These are phyloP conservation scores for Globisporangium nodosum DNA, from an alignment of 352 stramenopile genomes.

Conservation along the genomic window DNA sequence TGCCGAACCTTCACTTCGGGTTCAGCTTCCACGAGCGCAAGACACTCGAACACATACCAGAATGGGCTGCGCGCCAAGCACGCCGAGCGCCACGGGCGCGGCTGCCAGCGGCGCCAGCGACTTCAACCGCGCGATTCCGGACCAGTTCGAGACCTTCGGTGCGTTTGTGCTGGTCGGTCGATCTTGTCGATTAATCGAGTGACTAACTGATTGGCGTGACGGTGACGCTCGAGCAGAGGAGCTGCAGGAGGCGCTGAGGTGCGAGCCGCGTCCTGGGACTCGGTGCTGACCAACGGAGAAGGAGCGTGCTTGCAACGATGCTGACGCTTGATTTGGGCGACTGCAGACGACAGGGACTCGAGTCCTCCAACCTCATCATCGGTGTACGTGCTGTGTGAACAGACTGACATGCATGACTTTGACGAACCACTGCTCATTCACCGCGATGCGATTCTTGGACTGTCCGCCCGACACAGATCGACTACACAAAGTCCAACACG, in stretches of 20 bases:
- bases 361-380: conserved; percentile 67
- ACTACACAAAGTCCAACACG: conserved; percentile 77
- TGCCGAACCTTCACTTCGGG: neutral
- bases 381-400: conserved; percentile 24
- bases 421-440: neutral
- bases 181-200: neutral
- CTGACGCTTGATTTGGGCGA: neutral
- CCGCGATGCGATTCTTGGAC: neutral
- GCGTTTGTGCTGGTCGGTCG: conserved; percentile 4
- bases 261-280: neutral
- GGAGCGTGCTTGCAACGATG: neutral
- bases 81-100: neutral
- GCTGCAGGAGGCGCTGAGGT: conserved; percentile 59
- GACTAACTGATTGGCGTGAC: too few species aligned
- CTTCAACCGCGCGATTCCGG: conserved; percentile 39
- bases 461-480: conserved; percentile 30
- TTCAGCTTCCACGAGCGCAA: neutral
- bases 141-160: conserved; percentile 66
- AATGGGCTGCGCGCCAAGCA: conserved; percentile 29
- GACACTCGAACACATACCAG: neutral
- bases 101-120: neutral
- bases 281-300: neutral
- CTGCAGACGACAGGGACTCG: conserved; percentile 41
- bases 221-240: conserved; percentile 28
- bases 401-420: neutral